Percentiles rank a stretch among this genome's conserved stretches.
Evolutionary conservation across 768 basidiomycete genomes (phyloP).

Genomic region (Hemileccinum rubropunctum): DNA sequence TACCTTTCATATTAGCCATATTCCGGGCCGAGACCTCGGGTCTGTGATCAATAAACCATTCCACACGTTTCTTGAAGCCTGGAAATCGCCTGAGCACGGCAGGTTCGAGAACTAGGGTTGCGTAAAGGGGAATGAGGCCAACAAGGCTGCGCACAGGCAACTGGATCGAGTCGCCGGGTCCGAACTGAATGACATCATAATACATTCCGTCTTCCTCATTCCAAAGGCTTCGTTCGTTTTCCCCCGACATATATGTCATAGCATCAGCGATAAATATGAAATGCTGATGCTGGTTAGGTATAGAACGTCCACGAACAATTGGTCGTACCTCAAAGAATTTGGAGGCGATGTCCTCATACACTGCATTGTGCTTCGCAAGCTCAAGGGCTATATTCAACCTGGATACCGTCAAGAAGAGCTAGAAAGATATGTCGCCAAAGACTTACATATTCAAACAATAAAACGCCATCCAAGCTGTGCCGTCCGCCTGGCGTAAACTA

Average conservation of each 20-base stretch:
- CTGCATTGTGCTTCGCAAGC: slow-evolving; percentile 94
- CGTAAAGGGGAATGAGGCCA: slow-evolving; percentile 96
- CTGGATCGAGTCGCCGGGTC: slow-evolving; percentile 78
- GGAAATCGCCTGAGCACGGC: slow-evolving; percentile 86
- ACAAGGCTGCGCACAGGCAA: slow-evolving; percentile 93
- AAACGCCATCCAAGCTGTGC: slow-evolving; percentile 99
- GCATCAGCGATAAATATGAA: slow-evolving; percentile 99
- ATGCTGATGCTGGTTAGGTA: slow-evolving; percentile 51
- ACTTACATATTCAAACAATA: slow-evolving; percentile 93
- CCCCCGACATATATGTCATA: slow-evolving; percentile 89
- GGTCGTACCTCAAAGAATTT: slow-evolving; percentile 84
- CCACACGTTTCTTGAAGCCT: slow-evolving; percentile 97
- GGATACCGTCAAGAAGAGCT: slow-evolving; percentile 4
- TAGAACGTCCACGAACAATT: not conserved
- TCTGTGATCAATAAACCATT: slow-evolving; percentile 98
- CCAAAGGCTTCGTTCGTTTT: slow-evolving; percentile 83
- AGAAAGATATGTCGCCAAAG: not conserved
- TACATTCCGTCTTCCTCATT: slow-evolving; percentile 97
- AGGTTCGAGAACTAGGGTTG: slow-evolving; percentile 91
- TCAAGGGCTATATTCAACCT: slow-evolving; percentile 98
- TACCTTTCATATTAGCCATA: slow-evolving; percentile 95
- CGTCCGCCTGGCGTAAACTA: slow-evolving; percentile 91
- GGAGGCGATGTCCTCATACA: slow-evolving; percentile 98
- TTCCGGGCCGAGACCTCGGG: slow-evolving; percentile 84
- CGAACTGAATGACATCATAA: slow-evolving; percentile 95